phyloP scores from a whole-genome alignment of 2,329 filamentous ascomycete genomes.

The Fusarium papillatum region DNA sequence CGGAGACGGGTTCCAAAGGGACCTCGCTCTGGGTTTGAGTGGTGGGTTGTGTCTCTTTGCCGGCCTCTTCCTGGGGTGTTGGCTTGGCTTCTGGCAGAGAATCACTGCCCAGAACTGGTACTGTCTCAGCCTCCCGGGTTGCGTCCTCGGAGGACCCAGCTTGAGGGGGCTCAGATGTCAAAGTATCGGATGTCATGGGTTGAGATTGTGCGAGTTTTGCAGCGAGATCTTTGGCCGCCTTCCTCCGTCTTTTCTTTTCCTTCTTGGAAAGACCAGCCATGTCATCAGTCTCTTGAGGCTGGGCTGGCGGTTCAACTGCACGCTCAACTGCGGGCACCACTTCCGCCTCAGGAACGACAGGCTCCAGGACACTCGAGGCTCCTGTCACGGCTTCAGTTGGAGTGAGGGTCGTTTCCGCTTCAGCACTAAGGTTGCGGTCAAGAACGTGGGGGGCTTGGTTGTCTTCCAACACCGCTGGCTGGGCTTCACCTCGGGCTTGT shows the following conservation, averaged over 20 bases:
- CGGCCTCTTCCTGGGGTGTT: neutral
- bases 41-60: neutral
- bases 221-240: neutral
- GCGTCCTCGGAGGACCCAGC: neutral
- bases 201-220: neutral
- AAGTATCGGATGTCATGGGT: neutral
- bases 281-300: constrained; percentile 13
- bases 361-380: neutral
- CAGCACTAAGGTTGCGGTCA: neutral
- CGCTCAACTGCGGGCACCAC: neutral
- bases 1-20: neutral
- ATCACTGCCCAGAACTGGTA: neutral
- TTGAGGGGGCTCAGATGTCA: neutral
- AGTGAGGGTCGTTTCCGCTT: neutral
- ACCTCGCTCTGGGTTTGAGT: neutral
- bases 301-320: neutral
- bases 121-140: neutral
- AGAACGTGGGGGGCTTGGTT: neutral
- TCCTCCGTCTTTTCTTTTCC: constrained; percentile 12
- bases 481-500: neutral
- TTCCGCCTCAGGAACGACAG: neutral
- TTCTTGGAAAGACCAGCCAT: constrained; percentile 2
- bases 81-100: neutral
- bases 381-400: neutral
- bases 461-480: neutral